Evolutionary conservation across 1,284 basidiomycete genomes (phyloP).

Genomic region (Irpex sp.): DNA sequence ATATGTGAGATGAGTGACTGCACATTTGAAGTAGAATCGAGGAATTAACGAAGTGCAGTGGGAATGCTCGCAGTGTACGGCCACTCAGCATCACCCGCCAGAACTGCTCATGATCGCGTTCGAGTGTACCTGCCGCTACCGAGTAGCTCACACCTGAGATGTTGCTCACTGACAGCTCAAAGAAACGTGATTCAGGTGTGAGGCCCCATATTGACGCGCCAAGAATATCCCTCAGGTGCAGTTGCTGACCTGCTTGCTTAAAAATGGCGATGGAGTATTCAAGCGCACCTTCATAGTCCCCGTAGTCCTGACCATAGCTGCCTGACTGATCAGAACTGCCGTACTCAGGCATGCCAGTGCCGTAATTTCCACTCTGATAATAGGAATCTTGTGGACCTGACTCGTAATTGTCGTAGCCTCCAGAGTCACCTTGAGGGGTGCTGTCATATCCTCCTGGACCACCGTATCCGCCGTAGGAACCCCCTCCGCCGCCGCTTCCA

Average conservation of each 20-base stretch:
- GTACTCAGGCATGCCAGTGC: constrained; percentile 39
- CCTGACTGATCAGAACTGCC: constrained; percentile 39
- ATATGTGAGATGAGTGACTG: constrained; percentile 50
- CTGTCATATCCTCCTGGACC: constrained; percentile 59
- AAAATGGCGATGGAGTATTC: constrained; percentile 28
- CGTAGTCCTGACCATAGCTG: constrained; percentile 52
- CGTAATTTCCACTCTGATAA: constrained; percentile 60
- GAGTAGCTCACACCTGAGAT: constrained; percentile 29
- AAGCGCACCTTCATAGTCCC: constrained; percentile 80
- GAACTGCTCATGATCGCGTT: background rate
- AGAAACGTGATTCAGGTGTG: background rate
- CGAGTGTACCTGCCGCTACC: background rate
- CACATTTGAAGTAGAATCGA: constrained; percentile 35
- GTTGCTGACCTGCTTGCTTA: constrained; percentile 13
- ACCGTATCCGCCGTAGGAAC: constrained; percentile 44
- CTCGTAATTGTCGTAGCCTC: constrained; percentile 65
- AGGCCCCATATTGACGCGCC: background rate
- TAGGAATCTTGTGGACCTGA: constrained; percentile 54
- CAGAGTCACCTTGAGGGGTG: constrained; percentile 56
- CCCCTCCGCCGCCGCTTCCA: constrained; percentile 29
- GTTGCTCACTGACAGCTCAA: constrained; percentile 40
- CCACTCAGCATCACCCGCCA: background rate
- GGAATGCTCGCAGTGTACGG: background rate
- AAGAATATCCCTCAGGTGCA: constrained; percentile 7
- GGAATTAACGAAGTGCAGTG: constrained; percentile 30